Percentiles rank a stretch among this genome's conserved stretches.
These are phyloP conservation scores for Triticum aestivum DNA, from an alignment of 176 grass and related monocot species.

Conservation along the genomic window DNA sequence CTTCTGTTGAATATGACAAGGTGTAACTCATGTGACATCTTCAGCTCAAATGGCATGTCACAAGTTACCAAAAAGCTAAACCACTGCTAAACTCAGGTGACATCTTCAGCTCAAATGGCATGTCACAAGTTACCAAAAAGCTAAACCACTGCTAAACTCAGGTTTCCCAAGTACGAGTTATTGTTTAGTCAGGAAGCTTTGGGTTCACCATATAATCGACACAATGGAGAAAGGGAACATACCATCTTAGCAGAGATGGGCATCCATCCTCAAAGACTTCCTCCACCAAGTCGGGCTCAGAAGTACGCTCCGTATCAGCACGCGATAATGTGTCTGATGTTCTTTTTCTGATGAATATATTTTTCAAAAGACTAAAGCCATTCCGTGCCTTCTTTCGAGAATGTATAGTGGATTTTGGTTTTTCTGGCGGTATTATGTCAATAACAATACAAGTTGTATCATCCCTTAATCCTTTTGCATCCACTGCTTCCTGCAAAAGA, in stretches of 20 bases:
- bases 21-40: too few relatives aligned
- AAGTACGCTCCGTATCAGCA: constrained; percentile 45
- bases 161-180: neutral
- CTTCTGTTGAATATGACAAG: constrained; percentile 22
- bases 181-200: neutral
- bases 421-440: constrained; percentile 82
- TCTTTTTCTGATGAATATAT: constrained; percentile 52
- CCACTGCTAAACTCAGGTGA: neutral
- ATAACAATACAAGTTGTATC: constrained; percentile 96
- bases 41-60: too few relatives aligned
- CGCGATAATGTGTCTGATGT: constrained; percentile 42
- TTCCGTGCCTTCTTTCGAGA: constrained; percentile 59
- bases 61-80: too few relatives aligned
- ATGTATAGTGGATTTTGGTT: constrained; percentile 40
- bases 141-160: neutral
- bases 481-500: constrained; percentile 79
- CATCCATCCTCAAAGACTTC: constrained; percentile 97
- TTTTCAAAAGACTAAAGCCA: constrained; percentile 63
- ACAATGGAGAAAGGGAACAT: constrained; percentile 23
- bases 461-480: constrained; percentile 86
- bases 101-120: constrained; percentile 7
- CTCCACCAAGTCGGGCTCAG: constrained; percentile 61
- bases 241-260: constrained; percentile 72
- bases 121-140: neutral
- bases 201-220: neutral